phyloP scores from a whole-genome alignment of 257 asterid genomes.

The Prunella vulgaris region DNA sequence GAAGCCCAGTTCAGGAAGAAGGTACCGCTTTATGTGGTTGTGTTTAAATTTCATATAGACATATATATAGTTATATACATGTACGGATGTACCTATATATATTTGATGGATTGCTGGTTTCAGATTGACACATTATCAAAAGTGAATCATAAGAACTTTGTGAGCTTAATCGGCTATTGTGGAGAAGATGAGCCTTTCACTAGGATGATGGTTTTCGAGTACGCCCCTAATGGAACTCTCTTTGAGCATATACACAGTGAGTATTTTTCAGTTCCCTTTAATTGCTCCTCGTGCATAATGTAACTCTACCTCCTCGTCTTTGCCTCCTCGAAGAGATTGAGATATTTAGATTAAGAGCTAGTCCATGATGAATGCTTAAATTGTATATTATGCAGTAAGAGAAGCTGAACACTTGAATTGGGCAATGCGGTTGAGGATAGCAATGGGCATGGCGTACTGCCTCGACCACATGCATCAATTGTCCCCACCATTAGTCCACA shows the following conservation, averaged over 20 bases:
- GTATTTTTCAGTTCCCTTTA: constrained; percentile 21
- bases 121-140: constrained; percentile 79
- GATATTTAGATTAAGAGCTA: too few relatives aligned
- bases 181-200: constrained; percentile 81
- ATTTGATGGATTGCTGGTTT: constrained; percentile 10
- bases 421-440: constrained; percentile 66
- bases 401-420: constrained; percentile 91
- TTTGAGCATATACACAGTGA: constrained; percentile 91
- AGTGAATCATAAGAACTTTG: constrained; percentile 83
- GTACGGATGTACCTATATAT: neutral
- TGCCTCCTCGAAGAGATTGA: neutral
- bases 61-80: neutral
- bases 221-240: constrained; percentile 92
- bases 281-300: neutral
- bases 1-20: constrained; percentile 70
- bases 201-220: constrained; percentile 89
- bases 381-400: constrained; percentile 43
- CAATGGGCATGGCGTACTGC: constrained; percentile 91
- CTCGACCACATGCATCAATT: constrained; percentile 75
- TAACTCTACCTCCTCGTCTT: neutral
- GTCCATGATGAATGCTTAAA: neutral
- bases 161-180: constrained; percentile 77
- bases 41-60: neutral
- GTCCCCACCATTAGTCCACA: constrained; percentile 55
- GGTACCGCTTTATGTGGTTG: constrained; percentile 30